phyloP scores from a whole-genome alignment of 2,329 filamentous ascomycete species.

The Alternaria sp. region DNA sequence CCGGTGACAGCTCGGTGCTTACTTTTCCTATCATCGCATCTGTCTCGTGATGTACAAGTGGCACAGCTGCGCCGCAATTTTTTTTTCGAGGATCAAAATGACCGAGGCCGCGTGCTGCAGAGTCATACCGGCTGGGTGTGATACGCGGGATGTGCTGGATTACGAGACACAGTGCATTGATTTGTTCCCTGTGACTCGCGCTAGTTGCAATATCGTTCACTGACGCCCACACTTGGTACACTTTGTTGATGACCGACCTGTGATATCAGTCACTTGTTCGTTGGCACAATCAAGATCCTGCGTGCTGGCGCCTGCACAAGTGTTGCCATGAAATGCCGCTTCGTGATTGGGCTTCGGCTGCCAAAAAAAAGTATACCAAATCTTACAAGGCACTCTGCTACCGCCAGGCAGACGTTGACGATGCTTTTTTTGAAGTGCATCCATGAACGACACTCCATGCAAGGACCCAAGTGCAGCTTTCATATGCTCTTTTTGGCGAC shows the following conservation, averaged over 20 bases:
- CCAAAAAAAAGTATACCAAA: slow-evolving; percentile 19
- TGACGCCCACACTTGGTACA: slow-evolving; percentile 14
- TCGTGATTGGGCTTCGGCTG: slow-evolving; percentile 4
- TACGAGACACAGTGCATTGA: slow-evolving; percentile 21
- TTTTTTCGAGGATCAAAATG: slow-evolving; percentile 27
- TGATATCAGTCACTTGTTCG: slow-evolving; percentile 12
- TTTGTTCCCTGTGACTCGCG: slow-evolving; percentile 18
- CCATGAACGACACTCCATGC: slow-evolving; percentile 34
- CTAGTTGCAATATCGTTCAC: slow-evolving; percentile 20
- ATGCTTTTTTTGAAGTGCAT: slow-evolving; percentile 23
- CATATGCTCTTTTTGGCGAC: slow-evolving; percentile 37
- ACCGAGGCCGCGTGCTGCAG: slow-evolving; percentile 39
- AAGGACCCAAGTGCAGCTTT: slow-evolving; percentile 31
- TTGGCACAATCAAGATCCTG: slow-evolving; percentile 6
- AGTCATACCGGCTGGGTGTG: slow-evolving; percentile 34
- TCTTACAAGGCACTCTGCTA: slow-evolving; percentile 29
- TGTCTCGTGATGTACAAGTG: slow-evolving; percentile 45
- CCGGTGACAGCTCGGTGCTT: slow-evolving; percentile 34
- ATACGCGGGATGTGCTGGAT: slow-evolving; percentile 40
- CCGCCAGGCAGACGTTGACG: slow-evolving; percentile 35
- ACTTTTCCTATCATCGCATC: slow-evolving; percentile 24
- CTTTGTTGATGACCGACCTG: slow-evolving; percentile 12
- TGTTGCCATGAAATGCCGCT: slow-evolving; percentile 9
- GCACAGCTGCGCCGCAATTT: slow-evolving; percentile 33
- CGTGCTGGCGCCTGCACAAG: slow-evolving; percentile 3